A percentile compares a stretch with the other conserved stretches of the same genome.
Evolutionary conservation across 805 yeast genomes (phyloP).

Genomic region (Starmerella cellae): DNA sequence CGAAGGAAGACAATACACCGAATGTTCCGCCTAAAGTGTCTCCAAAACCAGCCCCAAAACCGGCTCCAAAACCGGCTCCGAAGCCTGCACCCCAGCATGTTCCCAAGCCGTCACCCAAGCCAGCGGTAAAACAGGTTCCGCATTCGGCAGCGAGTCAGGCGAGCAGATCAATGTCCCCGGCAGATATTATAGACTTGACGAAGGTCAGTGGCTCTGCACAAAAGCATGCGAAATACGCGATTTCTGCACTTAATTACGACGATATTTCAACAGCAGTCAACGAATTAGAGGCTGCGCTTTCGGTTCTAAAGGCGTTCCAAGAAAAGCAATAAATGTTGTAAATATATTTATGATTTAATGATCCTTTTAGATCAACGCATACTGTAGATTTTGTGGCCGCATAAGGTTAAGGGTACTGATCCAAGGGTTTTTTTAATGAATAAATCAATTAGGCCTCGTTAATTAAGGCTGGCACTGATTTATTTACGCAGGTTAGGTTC

Average conservation of each 20-base stretch:
- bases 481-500: too few species aligned
- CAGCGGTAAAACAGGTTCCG: slow-evolving; percentile 4
- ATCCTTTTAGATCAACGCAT: too few species aligned
- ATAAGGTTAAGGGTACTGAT: too few species aligned
- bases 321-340: too few species aligned
- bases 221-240: slow-evolving; percentile 58
- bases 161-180: neutral
- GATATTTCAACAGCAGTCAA: slow-evolving; percentile 50
- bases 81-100: neutral
- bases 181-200: slow-evolving; percentile 27
- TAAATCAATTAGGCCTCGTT: too few species aligned
- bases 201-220: slow-evolving; percentile 34
- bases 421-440: too few species aligned
- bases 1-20: neutral
- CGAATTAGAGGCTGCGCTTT: slow-evolving; percentile 41
- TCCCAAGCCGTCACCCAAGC: slow-evolving; percentile 1
- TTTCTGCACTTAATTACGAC: slow-evolving; percentile 59
- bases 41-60: slow-evolving; percentile 1
- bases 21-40: neutral
- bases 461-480: too few species aligned
- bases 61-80: slow-evolving; percentile 4
- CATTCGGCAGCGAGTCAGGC: slow-evolving; percentile 1
- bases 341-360: too few species aligned
- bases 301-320: slow-evolving; percentile 20
- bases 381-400: too few species aligned